Percentiles rank a stretch among this genome's conserved stretches.
phyloP scores from a whole-genome alignment of 2,329 filamentous ascomycete genomes.

The Gyromitra esculenta region DNA sequence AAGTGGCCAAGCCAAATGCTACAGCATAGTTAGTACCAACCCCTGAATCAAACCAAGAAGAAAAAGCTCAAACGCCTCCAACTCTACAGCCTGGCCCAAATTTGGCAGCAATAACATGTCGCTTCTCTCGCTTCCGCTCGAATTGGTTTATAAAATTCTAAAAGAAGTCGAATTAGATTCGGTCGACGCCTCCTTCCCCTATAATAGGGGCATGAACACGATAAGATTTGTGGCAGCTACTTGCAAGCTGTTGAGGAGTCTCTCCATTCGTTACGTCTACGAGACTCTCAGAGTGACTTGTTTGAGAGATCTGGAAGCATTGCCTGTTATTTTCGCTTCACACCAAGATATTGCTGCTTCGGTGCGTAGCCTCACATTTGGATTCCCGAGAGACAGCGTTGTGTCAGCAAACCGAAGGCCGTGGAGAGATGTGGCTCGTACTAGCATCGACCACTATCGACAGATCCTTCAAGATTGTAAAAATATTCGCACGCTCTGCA shows the following conservation, averaged over 20 bases:
- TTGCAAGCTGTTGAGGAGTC: constrained; percentile 19
- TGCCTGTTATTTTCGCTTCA: constrained; percentile 11
- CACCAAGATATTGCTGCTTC: background rate
- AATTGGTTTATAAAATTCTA: background rate
- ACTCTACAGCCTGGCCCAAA: constrained; percentile 2
- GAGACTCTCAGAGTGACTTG: constrained; percentile 3
- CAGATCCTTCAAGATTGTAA: constrained; percentile 6
- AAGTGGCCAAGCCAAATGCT: background rate
- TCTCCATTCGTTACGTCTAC: constrained; percentile 9
- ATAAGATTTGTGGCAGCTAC: constrained; percentile 7
- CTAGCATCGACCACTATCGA: constrained; percentile 1
- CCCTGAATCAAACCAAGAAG: background rate
- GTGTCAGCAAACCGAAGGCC: background rate
- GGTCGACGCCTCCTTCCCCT: background rate
- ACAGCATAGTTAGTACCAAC: background rate
- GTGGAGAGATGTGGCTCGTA: background rate
- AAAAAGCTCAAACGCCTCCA: background rate
- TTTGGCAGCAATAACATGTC: constrained; percentile 4
- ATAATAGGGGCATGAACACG: background rate
- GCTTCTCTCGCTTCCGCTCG: constrained; percentile 8
- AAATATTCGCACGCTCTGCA: constrained; percentile 9
- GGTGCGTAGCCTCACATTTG: constrained; percentile 1
- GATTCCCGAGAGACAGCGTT: constrained; percentile 11
- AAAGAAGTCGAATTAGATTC: constrained; percentile 1
- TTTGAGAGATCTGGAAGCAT: background rate